Percentiles rank a stretch among this genome's conserved stretches.
Evolutionary conservation across 495 filamentous ascomycete species (phyloP).

Genomic region (Chlorociboria aeruginascens): DNA sequence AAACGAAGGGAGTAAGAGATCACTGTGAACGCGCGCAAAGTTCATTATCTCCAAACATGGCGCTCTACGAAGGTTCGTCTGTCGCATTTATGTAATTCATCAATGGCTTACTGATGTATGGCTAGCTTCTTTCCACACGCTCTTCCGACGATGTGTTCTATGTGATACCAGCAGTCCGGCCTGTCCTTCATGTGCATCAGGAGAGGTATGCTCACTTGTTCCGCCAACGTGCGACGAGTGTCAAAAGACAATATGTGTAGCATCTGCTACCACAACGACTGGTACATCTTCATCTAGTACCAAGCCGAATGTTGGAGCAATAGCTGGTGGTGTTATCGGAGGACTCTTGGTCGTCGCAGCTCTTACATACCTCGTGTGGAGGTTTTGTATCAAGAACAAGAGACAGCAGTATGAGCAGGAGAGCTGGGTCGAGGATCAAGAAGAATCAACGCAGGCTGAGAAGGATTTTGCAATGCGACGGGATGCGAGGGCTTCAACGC

Average conservation of each 20-base stretch:
- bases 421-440: slow-evolving; percentile 33
- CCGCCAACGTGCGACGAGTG: slow-evolving; percentile 44
- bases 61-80: slow-evolving; percentile 5
- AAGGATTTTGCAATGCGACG: slow-evolving; percentile 47
- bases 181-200: slow-evolving; percentile 36
- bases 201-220: slow-evolving; percentile 44
- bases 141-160: slow-evolving; percentile 37
- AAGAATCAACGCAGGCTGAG: slow-evolving; percentile 26
- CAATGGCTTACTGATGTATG: neutral
- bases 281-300: slow-evolving; percentile 18
- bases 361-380: slow-evolving; percentile 71
- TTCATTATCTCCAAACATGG: neutral
- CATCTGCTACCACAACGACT: slow-evolving; percentile 27
- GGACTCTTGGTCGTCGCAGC: slow-evolving; percentile 57
- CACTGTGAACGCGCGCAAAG: too few species aligned
- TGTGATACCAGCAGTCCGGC: slow-evolving; percentile 31
- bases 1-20: too few species aligned
- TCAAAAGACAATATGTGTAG: slow-evolving; percentile 46
- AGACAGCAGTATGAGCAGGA: slow-evolving; percentile 47
- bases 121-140: slow-evolving; percentile 13
- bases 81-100: neutral
- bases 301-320: slow-evolving; percentile 61
- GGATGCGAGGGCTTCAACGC: slow-evolving; percentile 64
- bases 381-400: slow-evolving; percentile 72
- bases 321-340: slow-evolving; percentile 75